Evolutionary conservation across 1,284 basidiomycete genomes (phyloP), one percentile per base, ranked within the genome.

Genomic region (Stereum hirsutum): DNA sequence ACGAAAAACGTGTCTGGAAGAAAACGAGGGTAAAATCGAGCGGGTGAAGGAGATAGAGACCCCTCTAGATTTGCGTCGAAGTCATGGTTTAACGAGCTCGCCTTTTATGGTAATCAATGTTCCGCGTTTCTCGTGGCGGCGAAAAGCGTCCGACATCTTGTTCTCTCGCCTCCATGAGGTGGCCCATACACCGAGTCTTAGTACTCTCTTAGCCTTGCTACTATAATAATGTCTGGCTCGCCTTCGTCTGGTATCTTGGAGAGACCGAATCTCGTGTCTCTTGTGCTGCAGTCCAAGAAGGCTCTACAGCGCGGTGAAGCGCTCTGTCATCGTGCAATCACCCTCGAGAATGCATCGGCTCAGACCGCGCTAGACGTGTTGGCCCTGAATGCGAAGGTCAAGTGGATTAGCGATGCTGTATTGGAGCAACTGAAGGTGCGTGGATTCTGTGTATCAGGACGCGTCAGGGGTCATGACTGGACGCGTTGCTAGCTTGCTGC

Each of bases 221-320:
- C n/a, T n/a, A n/a, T n/a, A n/a, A n/a, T n/a, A n/a, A 49, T 48
- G 24, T 42, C 36, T 20, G 33, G 20, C 17, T 32, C 40, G 15
- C 23, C 42, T 31, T 23, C 49, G 24, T 39, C 50, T 10, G 41
- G 39, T 24, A 21, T 43, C 23, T 24, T 46, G 12, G 56, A 57
- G 32, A 53, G 57, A 36, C 56, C 62, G 5, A 58, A 81, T 48
- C 72, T 89, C 19, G 72, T 83, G 28, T 76, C 82, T n/a, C 72
- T 89, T 7, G 81, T 85, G 6, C 60, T 82, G 1, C 78, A 85
- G 52, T 87, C 86, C 0, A 83, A 87, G 69, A 84, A 83, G 52
- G 86, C 83, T 0, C 69, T 89, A 4, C 78, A 84, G 51, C 74
- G 80, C 41, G 85, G 85, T 1, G 72, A 88, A 59, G 72, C 79